A percentile compares a stretch with the other conserved stretches of the same genome.
Evolutionary conservation across 805 yeast species (phyloP).

Genomic region (Debaryomyces maramus): DNA sequence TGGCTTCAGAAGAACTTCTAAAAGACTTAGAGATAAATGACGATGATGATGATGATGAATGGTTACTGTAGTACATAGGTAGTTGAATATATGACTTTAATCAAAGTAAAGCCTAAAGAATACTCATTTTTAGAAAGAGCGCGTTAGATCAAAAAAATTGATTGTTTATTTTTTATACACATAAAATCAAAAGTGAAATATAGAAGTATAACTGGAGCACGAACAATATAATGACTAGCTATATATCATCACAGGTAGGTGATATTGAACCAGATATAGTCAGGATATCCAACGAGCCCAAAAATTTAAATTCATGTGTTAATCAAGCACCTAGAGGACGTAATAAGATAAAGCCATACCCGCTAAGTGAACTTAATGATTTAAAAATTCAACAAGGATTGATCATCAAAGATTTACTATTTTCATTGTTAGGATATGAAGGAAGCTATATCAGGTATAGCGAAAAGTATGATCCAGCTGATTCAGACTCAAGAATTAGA

Average conservation of each 20-base stretch:
- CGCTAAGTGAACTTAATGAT: slow-evolving; percentile 48
- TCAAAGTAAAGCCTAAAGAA: too few relatives aligned
- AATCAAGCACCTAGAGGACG: slow-evolving; percentile 7
- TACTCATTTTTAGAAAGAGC: too few relatives aligned
- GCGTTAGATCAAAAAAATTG: not conserved
- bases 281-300: slow-evolving; percentile 15
- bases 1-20: slow-evolving; percentile 34
- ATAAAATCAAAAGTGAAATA: not conserved
- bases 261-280: slow-evolving; percentile 17
- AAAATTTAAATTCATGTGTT: slow-evolving; percentile 14
- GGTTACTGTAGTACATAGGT: slow-evolving; percentile 11
- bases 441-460: slow-evolving; percentile 75
- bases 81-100: too few relatives aligned
- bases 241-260: slow-evolving; percentile 11
- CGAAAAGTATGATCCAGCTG: slow-evolving; percentile 54
- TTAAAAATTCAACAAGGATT: slow-evolving; percentile 68
- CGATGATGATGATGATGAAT: slow-evolving; percentile 30
- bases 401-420: slow-evolving; percentile 67
- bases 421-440: slow-evolving; percentile 69
- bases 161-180: not conserved
- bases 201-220: not conserved
- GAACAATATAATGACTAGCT: slow-evolving; percentile 10
- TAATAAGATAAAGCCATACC: slow-evolving; percentile 37
- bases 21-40: slow-evolving; percentile 29
- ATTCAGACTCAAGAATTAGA: slow-evolving; percentile 39